Evolutionary conservation across 345 rosid genomes (phyloP), one percentile per base, ranked within the genome.

Genomic region (Anastatica hierochuntica): DNA sequence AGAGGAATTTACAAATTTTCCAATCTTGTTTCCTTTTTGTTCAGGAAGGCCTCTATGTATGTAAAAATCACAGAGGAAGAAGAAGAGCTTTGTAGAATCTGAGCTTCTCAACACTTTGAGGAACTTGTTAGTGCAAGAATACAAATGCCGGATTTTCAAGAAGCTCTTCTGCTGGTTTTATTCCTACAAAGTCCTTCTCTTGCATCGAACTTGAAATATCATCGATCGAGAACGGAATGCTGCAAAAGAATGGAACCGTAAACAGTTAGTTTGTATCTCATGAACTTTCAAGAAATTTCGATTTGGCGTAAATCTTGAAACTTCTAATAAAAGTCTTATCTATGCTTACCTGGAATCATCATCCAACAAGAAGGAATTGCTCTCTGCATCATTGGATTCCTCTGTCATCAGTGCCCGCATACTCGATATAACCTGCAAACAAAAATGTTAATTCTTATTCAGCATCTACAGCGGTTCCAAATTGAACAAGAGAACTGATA

Each of bases 151-250:
- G 84, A 67, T 80, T 83, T 65, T 74, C 95, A 30, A 79, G 58
- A 53, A 94, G 94, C 31, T 80, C 89, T 70, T 85, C 94, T 14
- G 95, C 90, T 8, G 97, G 82, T 73, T 77, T 71, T 46, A 94
- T 88, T 38, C 80, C 97, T 50, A 64, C 64, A 62, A 94, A 94
- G 65, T 94, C 99, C 73, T 75, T 88, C 76, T 80, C 99, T 77
- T 80, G 79, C 64, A 94, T 64, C 35, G 95, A 67, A 73, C 72
- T 79, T 8, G 97, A 76, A 14, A 94, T 84, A 68, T 94, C 99
- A 23, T 94, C 95, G 4, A 88, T 77, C 6, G 99, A 85, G 87
- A 88, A 94, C n/a, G 94, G 99, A 60, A 94, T 88, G 76, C 97
- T 83, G 87, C 51, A 8, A 11, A 6, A 30, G 1, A n/a, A n/a